These are phyloP conservation scores for Zygosaccharomyces pseudorouxii DNA, from an alignment of 805 yeast species.

Conservation along the genomic window DNA sequence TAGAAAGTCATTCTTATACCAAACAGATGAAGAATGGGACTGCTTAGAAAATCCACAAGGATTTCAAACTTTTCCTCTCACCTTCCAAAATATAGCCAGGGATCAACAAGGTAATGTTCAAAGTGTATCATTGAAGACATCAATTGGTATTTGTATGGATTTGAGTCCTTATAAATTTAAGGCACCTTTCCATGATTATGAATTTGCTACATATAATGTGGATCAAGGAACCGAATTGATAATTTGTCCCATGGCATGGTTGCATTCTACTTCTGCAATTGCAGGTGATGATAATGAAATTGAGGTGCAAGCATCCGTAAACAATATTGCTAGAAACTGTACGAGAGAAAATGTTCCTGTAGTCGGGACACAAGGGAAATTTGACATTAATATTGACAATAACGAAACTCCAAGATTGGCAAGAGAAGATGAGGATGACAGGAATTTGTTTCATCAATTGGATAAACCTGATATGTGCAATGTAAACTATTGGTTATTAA, in stretches of 20 bases:
- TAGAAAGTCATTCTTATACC: conserved; percentile 70
- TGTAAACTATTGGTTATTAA: conserved; percentile 66
- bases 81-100: conserved; percentile 24
- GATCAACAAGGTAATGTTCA: conserved; percentile 13
- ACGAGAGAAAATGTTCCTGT: conserved; percentile 17
- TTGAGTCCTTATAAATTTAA: conserved; percentile 78
- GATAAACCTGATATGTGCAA: conserved; percentile 44
- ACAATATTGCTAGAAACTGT: conserved; percentile 14
- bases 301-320: conserved; percentile 6
- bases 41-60: conserved; percentile 61
- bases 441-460: conserved; percentile 25
- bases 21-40: conserved; percentile 79
- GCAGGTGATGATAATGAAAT: conserved; percentile 16
- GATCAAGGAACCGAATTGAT: conserved; percentile 49
- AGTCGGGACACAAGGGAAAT: conserved; percentile 27
- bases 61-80: conserved; percentile 49
- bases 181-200: conserved; percentile 72
- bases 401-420: conserved; percentile 10
- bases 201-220: conserved; percentile 56
- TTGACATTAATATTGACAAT: conserved; percentile 21
- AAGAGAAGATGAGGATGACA: conserved; percentile 8
- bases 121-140: conserved; percentile 39
- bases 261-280: conserved; percentile 45
- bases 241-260: conserved; percentile 86
- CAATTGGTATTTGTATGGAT: conserved; percentile 93